Percentiles rank a stretch among this genome's conserved stretches.
Conservation (phyloP, 2,329 filamentous ascomycete species). For the Pestalotiopsis fici region DNA sequence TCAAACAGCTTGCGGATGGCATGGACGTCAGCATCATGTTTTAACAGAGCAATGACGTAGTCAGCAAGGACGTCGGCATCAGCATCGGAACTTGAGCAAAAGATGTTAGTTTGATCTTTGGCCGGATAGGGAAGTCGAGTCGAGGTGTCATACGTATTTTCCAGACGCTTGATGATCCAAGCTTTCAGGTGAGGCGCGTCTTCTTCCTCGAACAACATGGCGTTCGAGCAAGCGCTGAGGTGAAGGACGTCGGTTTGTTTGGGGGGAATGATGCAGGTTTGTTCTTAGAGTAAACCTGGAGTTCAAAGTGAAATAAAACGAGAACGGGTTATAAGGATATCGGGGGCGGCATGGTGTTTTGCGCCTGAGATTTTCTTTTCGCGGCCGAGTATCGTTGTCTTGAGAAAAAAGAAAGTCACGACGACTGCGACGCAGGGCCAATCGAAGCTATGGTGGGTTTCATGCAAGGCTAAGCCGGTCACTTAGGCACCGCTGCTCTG, state of each 20-base stretch:
- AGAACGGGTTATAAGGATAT: neutral
- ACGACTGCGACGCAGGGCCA: neutral
- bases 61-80: conserved; percentile 82
- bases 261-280: conserved; percentile 11
- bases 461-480: conserved; percentile 1
- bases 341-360: neutral
- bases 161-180: conserved; percentile 77
- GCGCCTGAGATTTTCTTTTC: neutral
- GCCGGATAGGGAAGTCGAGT: conserved; percentile 1
- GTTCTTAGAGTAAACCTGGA: neutral
- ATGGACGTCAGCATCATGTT: conserved; percentile 66
- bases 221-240: conserved; percentile 14
- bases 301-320: neutral
- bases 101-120: conserved; percentile 10
- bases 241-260: neutral
- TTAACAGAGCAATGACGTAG: conserved; percentile 77
- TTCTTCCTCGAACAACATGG: conserved; percentile 64
- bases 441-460: neutral
- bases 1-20: conserved; percentile 69
- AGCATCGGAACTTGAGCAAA: conserved; percentile 66
- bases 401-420: neutral
- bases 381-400: neutral
- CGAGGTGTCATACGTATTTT: conserved; percentile 67
- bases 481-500: neutral
- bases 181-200: conserved; percentile 67